A percentile compares a stretch with the other conserved stretches of the same genome.
Conservation (phyloP, 2,329 filamentous ascomycete species). For the Pseudopithomyces chartarum region DNA sequence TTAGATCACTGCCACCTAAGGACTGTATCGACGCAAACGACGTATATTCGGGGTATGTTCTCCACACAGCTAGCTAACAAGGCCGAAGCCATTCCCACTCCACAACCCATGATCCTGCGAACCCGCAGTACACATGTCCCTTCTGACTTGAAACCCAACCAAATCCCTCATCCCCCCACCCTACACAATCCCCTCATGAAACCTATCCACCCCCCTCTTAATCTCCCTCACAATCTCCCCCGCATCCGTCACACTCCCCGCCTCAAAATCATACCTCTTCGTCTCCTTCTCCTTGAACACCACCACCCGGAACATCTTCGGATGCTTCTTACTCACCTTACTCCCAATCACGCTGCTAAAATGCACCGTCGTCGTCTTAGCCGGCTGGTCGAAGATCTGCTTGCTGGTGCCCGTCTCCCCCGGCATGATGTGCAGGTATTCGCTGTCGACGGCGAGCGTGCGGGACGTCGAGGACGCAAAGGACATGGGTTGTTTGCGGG, state of each 20-base stretch:
- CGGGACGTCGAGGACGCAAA: conserved; percentile 78
- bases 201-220: conserved; percentile 74
- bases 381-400: conserved; percentile 63
- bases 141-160: no score
- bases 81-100: no score
- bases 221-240: conserved; percentile 80
- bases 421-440: conserved; percentile 86
- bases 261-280: conserved; percentile 85
- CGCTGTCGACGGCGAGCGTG: conserved; percentile 78
- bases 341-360: conserved; percentile 82
- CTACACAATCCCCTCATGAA: conserved; percentile 55
- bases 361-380: conserved; percentile 79
- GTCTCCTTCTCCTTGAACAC: conserved; percentile 77
- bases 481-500: conserved; percentile 81
- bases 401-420: conserved; percentile 58
- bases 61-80: no score
- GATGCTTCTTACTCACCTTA: conserved; percentile 79
- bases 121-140: no score
- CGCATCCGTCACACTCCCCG: conserved; percentile 72
- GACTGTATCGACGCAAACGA: no score
- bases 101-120: no score
- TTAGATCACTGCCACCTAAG: no score
- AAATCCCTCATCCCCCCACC: neutral
- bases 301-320: conserved; percentile 78
- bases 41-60: no score